These are phyloP conservation scores for Radiomyces spectabilis DNA, from an alignment of 192 early-diverging fungal genomes.

Conservation along the genomic window DNA sequence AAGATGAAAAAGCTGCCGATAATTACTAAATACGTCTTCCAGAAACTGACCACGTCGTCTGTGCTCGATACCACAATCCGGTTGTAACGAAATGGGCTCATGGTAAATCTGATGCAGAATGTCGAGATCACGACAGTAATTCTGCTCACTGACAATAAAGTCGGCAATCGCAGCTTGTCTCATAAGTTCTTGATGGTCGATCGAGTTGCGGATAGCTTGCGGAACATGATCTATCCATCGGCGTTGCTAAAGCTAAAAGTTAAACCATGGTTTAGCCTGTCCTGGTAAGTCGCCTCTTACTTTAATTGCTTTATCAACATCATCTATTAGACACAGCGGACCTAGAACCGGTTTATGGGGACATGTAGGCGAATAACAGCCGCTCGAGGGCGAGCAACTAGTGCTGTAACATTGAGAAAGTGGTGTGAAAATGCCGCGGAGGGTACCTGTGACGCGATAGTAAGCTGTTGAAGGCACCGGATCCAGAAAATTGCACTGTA, in stretches of 20 bases:
- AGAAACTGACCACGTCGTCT: conserved; percentile 3
- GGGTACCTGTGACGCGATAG: background rate
- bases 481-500: background rate
- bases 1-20: conserved; percentile 1
- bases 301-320: too few species aligned
- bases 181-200: conserved; percentile 6
- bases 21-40: conserved; percentile 9
- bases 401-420: background rate
- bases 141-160: conserved; percentile 5
- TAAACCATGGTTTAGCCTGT: too few species aligned
- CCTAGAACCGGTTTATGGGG: too few species aligned
- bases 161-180: conserved; percentile 14
- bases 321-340: too few species aligned
- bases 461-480: background rate
- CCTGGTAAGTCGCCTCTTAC: too few species aligned
- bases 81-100: background rate
- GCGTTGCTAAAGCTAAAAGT: too few species aligned
- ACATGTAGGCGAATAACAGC: conserved; percentile 13
- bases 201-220: background rate
- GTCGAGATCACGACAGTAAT: conserved; percentile 5
- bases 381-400: background rate
- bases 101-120: conserved; percentile 8
- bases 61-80: background rate
- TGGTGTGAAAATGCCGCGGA: background rate
- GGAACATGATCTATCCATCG: background rate